A percentile compares a stretch with the other conserved stretches of the same genome.
These are phyloP conservation scores for Aspergillus pseudoglaucus DNA, from an alignment of 2,329 filamentous ascomycete species.

Conservation along the genomic window DNA sequence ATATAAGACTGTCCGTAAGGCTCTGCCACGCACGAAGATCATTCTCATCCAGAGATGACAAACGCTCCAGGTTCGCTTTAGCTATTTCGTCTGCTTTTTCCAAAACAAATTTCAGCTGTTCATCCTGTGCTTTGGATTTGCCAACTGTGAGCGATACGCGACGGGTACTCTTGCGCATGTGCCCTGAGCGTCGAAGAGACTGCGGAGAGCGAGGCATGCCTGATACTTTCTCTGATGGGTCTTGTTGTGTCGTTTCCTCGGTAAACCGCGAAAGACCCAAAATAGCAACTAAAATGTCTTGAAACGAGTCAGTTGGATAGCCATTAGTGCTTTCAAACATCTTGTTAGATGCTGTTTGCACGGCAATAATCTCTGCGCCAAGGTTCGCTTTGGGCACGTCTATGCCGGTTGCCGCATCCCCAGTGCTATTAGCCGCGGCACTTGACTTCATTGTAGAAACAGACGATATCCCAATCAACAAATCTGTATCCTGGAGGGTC, in stretches of 20 bases:
- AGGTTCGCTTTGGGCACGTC: conserved; percentile 57
- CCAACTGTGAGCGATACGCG: conserved; percentile 37
- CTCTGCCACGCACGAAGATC: conserved; percentile 69
- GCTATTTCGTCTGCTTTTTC: conserved; percentile 68
- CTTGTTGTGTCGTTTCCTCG: conserved; percentile 41
- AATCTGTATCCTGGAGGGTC: conserved; percentile 85
- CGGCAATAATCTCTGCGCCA: conserved; percentile 73
- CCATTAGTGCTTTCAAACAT: conserved; percentile 88
- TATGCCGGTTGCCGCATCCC: conserved; percentile 29
- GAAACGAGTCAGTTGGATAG: conserved; percentile 76
- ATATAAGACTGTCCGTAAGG: conserved; percentile 52
- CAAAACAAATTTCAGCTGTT: conserved; percentile 51
- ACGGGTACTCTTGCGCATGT: conserved; percentile 31
- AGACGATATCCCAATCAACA: conserved; percentile 57
- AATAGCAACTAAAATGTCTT: conserved; percentile 68
- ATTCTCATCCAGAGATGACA: conserved; percentile 59
- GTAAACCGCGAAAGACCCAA: conserved; percentile 57
- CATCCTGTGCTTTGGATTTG: conserved; percentile 36
- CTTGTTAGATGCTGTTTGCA: conserved; percentile 78
- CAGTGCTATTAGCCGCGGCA: conserved; percentile 17
- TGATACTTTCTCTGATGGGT: conserved; percentile 49
- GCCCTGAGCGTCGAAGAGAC: conserved; percentile 18
- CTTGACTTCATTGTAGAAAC: conserved; percentile 27
- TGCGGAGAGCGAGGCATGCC: conserved; percentile 29
- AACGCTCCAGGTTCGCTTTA: conserved; percentile 65